A percentile compares a stretch with the other conserved stretches of the same genome.
Conservation (phyloP, 2,329 filamentous ascomycete genomes). For the Microcyclosporella mali region DNA sequence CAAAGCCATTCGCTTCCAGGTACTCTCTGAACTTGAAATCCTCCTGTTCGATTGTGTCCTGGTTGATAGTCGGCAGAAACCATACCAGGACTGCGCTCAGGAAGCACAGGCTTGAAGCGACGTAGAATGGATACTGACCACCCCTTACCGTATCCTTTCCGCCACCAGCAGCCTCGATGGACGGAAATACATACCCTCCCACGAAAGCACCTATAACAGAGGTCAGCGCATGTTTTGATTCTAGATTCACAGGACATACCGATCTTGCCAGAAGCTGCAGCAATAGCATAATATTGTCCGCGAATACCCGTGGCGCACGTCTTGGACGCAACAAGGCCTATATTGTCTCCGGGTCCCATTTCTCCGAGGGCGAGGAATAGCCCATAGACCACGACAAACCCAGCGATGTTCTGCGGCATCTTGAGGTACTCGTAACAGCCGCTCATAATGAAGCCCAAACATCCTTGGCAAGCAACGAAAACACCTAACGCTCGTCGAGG, state of each 20-base stretch:
- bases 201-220: constrained; percentile 57
- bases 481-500: constrained; percentile 67
- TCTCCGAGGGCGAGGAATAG: constrained; percentile 72
- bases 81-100: constrained; percentile 64
- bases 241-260: constrained; percentile 6
- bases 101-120: constrained; percentile 71
- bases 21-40: constrained; percentile 70
- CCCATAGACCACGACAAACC: constrained; percentile 72
- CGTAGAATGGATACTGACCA: constrained; percentile 85
- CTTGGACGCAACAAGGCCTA: constrained; percentile 79
- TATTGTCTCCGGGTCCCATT: constrained; percentile 84
- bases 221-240: not conserved
- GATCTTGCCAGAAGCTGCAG: constrained; percentile 67
- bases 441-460: constrained; percentile 85
- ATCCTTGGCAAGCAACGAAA: constrained; percentile 65
- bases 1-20: constrained; percentile 68
- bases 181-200: constrained; percentile 73
- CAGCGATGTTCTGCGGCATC: constrained; percentile 60
- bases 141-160: constrained; percentile 41
- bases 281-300: constrained; percentile 66
- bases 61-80: constrained; percentile 66
- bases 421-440: constrained; percentile 68
- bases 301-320: constrained; percentile 78
- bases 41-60: constrained; percentile 77
- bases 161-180: constrained; percentile 52